phyloP scores from a whole-genome alignment of 2,329 filamentous ascomycete species.

The Falciphora oryzae region DNA sequence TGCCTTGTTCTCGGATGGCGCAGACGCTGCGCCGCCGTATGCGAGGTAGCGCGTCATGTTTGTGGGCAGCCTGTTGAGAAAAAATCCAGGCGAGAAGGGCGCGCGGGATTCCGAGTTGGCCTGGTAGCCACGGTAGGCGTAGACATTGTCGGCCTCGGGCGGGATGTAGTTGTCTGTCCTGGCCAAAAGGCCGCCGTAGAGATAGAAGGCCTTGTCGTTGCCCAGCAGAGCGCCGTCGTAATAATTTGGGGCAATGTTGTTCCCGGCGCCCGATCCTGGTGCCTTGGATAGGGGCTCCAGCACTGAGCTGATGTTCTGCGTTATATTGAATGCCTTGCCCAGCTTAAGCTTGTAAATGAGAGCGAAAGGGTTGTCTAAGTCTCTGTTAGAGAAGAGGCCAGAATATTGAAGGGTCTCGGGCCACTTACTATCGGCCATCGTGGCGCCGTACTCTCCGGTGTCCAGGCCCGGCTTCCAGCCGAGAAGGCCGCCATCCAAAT shows the following conservation, averaged over 20 bases:
- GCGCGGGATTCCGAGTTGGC: conserved; percentile 11
- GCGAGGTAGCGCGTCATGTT: conserved; percentile 56
- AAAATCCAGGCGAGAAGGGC: conserved; percentile 38
- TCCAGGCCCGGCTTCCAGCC: conserved; percentile 44
- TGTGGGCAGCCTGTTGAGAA: conserved; percentile 32
- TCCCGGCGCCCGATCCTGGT: conserved; percentile 35
- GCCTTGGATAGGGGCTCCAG: conserved; percentile 44
- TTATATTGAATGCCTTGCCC: conserved; percentile 47
- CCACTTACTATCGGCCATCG: conserved; percentile 36
- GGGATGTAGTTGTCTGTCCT: conserved; percentile 28
- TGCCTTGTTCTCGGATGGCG: conserved; percentile 63
- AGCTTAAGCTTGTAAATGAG: conserved; percentile 54
- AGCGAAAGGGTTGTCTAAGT: conserved; percentile 44
- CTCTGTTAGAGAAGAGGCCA: background rate
- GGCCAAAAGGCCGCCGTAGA: conserved; percentile 54
- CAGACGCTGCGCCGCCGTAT: conserved; percentile 57
- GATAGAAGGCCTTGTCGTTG: conserved; percentile 57
- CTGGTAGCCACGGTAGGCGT: conserved; percentile 47
- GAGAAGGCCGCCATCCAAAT: conserved; percentile 58
- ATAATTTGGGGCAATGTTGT: conserved; percentile 50
- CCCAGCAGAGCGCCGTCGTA: conserved; percentile 58
- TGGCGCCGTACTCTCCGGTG: conserved; percentile 30
- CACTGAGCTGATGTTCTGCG: conserved; percentile 46
- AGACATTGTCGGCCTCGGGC: conserved; percentile 37
- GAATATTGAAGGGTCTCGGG: background rate